phyloP scores from a whole-genome alignment of 2,329 filamentous ascomycete genomes.

The Magnaporthales sp. region DNA sequence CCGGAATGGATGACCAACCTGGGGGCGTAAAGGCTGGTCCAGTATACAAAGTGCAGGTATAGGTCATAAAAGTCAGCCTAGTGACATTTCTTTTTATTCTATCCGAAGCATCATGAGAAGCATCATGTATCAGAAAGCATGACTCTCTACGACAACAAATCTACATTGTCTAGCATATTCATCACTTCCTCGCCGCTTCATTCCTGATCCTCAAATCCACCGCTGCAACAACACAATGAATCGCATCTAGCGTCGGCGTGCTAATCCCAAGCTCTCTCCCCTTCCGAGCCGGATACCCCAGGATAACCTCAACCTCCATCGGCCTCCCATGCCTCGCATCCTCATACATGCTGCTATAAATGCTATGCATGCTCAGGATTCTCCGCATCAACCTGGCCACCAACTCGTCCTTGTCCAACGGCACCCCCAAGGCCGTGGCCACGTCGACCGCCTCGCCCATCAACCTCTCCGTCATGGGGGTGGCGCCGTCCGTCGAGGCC shows the following conservation, averaged over 20 bases:
- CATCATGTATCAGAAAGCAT: not conserved
- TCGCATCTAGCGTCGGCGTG: slow-evolving; percentile 38
- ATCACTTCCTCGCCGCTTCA: not conserved
- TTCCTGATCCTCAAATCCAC: slow-evolving; percentile 17
- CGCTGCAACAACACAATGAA: slow-evolving; percentile 25
- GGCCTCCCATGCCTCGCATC: slow-evolving; percentile 47
- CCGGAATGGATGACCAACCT: not conserved
- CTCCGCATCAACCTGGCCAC: slow-evolving; percentile 37
- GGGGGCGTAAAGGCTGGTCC: not conserved
- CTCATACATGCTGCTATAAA: slow-evolving; percentile 43
- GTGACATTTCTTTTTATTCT: too few species aligned
- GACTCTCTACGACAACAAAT: not conserved
- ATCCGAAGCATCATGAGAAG: too few species aligned
- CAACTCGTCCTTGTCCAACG: slow-evolving; percentile 33
- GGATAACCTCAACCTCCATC: slow-evolving; percentile 56
- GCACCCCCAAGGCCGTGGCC: slow-evolving; percentile 41
- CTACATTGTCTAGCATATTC: not conserved
- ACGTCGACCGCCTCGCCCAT: slow-evolving; percentile 46
- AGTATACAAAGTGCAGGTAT: too few species aligned
- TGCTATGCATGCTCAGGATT: slow-evolving; percentile 34
- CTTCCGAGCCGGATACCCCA: slow-evolving; percentile 50
- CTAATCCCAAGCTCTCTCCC: slow-evolving; percentile 44
- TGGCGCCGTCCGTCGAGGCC: slow-evolving; percentile 27
- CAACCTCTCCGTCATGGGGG: slow-evolving; percentile 39
- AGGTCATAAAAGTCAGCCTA: too few species aligned